Conservation (phyloP, 352 stramenopile genomes). For the Globisporangium alternatum region DNA sequence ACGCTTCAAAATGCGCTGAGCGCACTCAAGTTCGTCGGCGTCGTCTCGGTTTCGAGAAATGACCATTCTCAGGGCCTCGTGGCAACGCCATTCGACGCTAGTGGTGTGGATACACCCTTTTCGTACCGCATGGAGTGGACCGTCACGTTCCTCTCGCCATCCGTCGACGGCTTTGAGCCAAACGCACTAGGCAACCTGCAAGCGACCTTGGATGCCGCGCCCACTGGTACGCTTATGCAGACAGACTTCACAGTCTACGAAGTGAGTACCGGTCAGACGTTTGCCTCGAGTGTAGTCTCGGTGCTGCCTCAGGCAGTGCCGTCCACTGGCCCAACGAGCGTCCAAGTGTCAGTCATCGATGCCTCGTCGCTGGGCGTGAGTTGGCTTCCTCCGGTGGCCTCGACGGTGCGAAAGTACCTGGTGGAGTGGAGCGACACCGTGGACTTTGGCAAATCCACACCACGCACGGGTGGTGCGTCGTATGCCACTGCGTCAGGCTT, state of each 20-base stretch:
- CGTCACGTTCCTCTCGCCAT: constrained; percentile 69
- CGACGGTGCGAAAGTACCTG: constrained; percentile 57
- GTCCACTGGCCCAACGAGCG: constrained; percentile 42
- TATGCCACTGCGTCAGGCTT: constrained; percentile 50
- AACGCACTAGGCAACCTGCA: constrained; percentile 43
- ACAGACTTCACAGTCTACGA: constrained; percentile 32
- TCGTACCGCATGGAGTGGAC: constrained; percentile 64
- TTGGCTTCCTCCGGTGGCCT: constrained; percentile 44
- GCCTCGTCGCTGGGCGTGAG: constrained; percentile 57
- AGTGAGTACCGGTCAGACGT: constrained; percentile 19
- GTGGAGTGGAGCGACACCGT: constrained; percentile 32
- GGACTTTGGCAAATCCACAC: constrained; percentile 23
- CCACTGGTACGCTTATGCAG: constrained; percentile 16
- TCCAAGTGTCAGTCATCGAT: constrained; percentile 64
- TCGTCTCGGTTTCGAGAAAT: constrained; percentile 50
- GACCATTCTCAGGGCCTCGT: constrained; percentile 56
- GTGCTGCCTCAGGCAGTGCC: constrained; percentile 41
- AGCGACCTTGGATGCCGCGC: constrained; percentile 25
- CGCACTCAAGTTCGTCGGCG: constrained; percentile 41
- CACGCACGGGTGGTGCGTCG: constrained; percentile 24
- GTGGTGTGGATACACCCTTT: constrained; percentile 32
- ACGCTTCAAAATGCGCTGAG: constrained; percentile 56
- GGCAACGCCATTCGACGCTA: constrained; percentile 43
- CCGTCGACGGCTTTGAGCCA: constrained; percentile 43
- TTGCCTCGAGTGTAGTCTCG: constrained; percentile 22